These are phyloP conservation scores for Fragilariopsis cylindrus DNA, from an alignment of 108 stramenopile genomes.

Conservation along the genomic window DNA sequence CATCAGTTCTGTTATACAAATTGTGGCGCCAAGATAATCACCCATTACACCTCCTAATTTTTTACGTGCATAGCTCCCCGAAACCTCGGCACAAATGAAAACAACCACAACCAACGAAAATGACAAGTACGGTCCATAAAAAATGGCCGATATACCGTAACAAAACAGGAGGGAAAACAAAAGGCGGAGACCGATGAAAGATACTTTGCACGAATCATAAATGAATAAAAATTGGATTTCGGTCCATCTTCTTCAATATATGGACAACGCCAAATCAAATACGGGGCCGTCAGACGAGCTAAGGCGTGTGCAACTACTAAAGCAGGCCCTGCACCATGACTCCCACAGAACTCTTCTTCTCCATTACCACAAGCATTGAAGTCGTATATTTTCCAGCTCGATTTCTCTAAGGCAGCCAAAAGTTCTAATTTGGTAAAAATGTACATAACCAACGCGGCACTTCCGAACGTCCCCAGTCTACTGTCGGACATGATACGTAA, in stretches of 20 bases:
- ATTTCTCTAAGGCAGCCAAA: constrained; percentile 44
- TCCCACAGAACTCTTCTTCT: not conserved
- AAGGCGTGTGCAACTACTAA: constrained; percentile 59
- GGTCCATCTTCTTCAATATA: constrained; percentile 76
- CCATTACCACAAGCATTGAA: constrained; percentile 10
- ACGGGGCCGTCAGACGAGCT: constrained; percentile 63
- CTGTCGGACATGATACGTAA: constrained; percentile 85
- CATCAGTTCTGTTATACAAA: constrained; percentile 61
- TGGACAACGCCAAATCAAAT: constrained; percentile 55
- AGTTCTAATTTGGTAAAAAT: constrained; percentile 60
- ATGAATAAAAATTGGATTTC: constrained; percentile 65
- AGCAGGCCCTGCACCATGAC: constrained; percentile 19
- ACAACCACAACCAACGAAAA: constrained; percentile 36
- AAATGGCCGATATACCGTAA: constrained; percentile 27
- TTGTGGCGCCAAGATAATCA: constrained; percentile 75
- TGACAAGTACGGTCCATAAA: constrained; percentile 40
- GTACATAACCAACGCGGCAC: constrained; percentile 62
- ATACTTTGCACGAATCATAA: constrained; percentile 69
- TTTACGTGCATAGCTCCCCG: constrained; percentile 42
- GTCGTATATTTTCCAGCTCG: constrained; percentile 31
- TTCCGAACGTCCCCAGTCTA: constrained; percentile 78
- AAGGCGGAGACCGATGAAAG: constrained; percentile 56
- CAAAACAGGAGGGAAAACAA: constrained; percentile 42
- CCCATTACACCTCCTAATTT: constrained; percentile 76
- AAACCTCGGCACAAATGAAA: constrained; percentile 32